Percentiles rank a stretch among this genome's conserved stretches.
Evolutionary conservation across 345 rosid genomes (phyloP).

Genomic region (Bruguiera parviflora): DNA sequence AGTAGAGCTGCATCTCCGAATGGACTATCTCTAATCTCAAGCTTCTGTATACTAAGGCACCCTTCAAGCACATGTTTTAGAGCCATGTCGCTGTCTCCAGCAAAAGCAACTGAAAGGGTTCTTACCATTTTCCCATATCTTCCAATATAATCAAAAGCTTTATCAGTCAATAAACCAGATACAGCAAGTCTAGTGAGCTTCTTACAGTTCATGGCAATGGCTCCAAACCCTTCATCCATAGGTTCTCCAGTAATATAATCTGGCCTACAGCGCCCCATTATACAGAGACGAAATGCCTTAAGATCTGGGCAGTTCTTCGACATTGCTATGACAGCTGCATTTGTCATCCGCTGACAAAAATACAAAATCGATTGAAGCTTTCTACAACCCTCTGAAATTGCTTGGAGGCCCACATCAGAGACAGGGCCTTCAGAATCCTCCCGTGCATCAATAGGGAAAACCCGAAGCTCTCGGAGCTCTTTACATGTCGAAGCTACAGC

Average conservation of each 20-base stretch:
- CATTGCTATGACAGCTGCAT: conserved; percentile 79
- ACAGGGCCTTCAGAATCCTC: conserved; percentile 72
- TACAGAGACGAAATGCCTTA: conserved; percentile 79
- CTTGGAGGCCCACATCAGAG: conserved; percentile 73
- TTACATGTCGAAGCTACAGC: conserved; percentile 75
- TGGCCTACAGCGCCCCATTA: conserved; percentile 74
- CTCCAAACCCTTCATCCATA: conserved; percentile 92
- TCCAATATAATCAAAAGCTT: conserved; percentile 72
- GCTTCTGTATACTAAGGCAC: conserved; percentile 76
- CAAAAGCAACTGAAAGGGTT: conserved; percentile 84
- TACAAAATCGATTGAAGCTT: conserved; percentile 72
- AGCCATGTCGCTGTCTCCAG: conserved; percentile 79
- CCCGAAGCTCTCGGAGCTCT: conserved; percentile 78
- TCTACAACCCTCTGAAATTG: conserved; percentile 77
- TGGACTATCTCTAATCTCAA: conserved; percentile 89
- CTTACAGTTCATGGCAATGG: conserved; percentile 84
- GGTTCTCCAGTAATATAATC: conserved; percentile 67
- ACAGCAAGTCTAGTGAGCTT: conserved; percentile 75
- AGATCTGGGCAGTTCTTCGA: conserved; percentile 78
- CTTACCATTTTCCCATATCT: conserved; percentile 61
- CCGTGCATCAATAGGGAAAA: conserved; percentile 65
- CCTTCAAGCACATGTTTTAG: conserved; percentile 75
- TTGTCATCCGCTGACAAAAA: conserved; percentile 86
- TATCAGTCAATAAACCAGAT: conserved; percentile 78
- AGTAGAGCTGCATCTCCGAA: conserved; percentile 67